Evolutionary conservation across 768 basidiomycete species (phyloP).

Genomic region (Leucogyrophana mollusca): DNA sequence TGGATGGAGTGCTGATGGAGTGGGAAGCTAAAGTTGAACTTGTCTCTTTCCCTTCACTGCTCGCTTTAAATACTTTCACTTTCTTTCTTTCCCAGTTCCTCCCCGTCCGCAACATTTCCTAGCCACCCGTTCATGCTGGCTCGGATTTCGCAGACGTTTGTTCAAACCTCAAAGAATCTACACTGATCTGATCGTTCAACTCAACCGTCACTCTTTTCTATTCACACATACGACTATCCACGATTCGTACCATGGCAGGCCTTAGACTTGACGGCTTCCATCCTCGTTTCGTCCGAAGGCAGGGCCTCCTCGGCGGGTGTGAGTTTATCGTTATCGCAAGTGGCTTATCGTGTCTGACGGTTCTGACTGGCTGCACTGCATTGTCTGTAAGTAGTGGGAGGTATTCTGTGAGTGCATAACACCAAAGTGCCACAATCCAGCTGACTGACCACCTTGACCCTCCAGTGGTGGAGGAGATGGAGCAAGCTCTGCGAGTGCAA

Average conservation of each 20-base stretch:
- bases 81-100: neutral
- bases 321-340: conserved; percentile 9
- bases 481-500: neutral
- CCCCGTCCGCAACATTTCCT: conserved; percentile 6
- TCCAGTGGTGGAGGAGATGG: conserved; percentile 8
- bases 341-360: neutral
- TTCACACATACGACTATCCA: conserved; percentile 9
- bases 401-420: conserved; percentile 21
- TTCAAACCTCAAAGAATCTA: neutral
- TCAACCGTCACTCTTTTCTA: conserved; percentile 21
- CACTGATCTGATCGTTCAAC: conserved; percentile 1
- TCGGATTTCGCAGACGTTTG: neutral
- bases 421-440: neutral
- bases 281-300: conserved; percentile 21
- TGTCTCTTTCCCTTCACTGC: neutral
- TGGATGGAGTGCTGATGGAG: conserved; percentile 15
- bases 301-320: conserved; percentile 26
- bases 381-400: conserved; percentile 10
- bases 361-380: neutral
- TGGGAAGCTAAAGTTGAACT: conserved; percentile 8
- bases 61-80: conserved; percentile 4
- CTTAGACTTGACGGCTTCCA: conserved; percentile 9
- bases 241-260: conserved; percentile 18
- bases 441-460: neutral
- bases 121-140: conserved; percentile 11